Conservation (phyloP, 2,329 filamentous ascomycete species). For the Monosporascus cannonballus region DNA sequence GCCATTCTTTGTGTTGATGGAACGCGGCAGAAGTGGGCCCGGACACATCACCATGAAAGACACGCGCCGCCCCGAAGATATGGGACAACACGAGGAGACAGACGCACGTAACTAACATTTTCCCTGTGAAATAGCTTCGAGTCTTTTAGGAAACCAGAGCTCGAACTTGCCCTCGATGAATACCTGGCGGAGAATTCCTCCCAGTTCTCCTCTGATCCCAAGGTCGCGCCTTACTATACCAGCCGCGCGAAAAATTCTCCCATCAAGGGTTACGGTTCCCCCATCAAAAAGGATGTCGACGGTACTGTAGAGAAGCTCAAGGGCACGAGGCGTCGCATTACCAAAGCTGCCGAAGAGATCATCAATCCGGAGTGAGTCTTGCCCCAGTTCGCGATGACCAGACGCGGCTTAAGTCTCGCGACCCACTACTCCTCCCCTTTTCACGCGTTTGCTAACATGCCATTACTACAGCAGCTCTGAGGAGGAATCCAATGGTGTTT, state of each 20-base stretch:
- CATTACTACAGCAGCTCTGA: constrained; percentile 28
- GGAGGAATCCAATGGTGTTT: constrained; percentile 28
- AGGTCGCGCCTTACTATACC: constrained; percentile 71
- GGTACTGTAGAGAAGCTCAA: constrained; percentile 17
- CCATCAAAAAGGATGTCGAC: constrained; percentile 29
- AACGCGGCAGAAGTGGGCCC: background rate
- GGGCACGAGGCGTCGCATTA: constrained; percentile 25
- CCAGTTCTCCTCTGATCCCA: constrained; percentile 56
- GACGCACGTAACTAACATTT: constrained; percentile 16
- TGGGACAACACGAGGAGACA: background rate
- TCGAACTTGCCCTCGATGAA: constrained; percentile 69
- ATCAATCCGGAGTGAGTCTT: constrained; percentile 64
- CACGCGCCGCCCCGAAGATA: constrained; percentile 14
- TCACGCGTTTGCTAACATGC: constrained; percentile 50
- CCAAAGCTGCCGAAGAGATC: constrained; percentile 53
- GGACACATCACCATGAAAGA: constrained; percentile 8
- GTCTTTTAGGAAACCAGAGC: constrained; percentile 68
- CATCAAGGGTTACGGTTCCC: constrained; percentile 51
- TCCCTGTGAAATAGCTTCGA: constrained; percentile 49
- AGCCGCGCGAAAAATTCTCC: constrained; percentile 49
- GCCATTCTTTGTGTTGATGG: background rate
- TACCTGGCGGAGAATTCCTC: constrained; percentile 64
- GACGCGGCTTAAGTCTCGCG: constrained; percentile 46
- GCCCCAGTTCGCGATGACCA: constrained; percentile 47
- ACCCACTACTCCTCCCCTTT: constrained; percentile 62